Percentiles rank a stretch among this genome's conserved stretches.
These are phyloP conservation scores for Dryas drummondii DNA, from an alignment of 306 rosid species.

Conservation along the genomic window DNA sequence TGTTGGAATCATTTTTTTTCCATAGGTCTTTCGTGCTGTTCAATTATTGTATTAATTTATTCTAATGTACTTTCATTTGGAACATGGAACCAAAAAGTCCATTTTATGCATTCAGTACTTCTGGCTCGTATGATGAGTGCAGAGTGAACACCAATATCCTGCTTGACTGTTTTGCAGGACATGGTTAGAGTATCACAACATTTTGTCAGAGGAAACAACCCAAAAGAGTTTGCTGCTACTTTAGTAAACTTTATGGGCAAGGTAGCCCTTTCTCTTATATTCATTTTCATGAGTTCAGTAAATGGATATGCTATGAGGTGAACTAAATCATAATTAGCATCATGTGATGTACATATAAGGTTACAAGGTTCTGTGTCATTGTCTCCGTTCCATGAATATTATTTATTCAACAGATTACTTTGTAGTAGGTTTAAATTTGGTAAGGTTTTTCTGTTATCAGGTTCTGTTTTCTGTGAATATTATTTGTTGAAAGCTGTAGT, in stretches of 20 bases:
- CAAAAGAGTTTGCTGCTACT: conserved; percentile 67
- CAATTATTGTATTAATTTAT: conserved; percentile 12
- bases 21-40: background rate
- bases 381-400: background rate
- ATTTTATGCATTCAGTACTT: conserved; percentile 1
- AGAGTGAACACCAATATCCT: conserved; percentile 15
- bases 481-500: background rate
- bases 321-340: background rate
- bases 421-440: background rate
- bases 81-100: background rate
- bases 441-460: background rate
- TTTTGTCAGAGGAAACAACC: conserved; percentile 83
- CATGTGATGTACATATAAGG: background rate
- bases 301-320: conserved; percentile 5
- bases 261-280: conserved; percentile 43
- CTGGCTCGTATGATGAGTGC: conserved; percentile 8
- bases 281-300: conserved; percentile 18
- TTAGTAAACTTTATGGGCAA: conserved; percentile 81
- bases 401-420: background rate
- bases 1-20: conserved; percentile 1
- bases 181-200: conserved; percentile 76
- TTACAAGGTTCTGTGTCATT: background rate
- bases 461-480: background rate
- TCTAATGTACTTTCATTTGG: conserved; percentile 2
- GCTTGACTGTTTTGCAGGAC: conserved; percentile 63